Conservation (phyloP, 306 rosid species). For the Senna tora region DNA sequence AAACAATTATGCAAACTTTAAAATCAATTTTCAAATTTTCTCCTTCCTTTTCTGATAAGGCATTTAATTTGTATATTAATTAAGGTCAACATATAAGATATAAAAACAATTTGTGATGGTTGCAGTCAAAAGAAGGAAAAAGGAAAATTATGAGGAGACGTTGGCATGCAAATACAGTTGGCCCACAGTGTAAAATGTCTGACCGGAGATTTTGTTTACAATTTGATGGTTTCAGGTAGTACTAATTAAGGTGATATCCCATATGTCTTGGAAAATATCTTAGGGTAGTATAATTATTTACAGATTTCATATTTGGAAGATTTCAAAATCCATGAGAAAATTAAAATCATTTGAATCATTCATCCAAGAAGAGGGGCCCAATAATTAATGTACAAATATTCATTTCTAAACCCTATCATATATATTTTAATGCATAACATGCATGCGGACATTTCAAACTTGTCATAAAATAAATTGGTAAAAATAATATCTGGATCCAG, state of each 20-base stretch:
- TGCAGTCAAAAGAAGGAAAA: not conserved
- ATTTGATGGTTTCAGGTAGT: not conserved
- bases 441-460: not conserved
- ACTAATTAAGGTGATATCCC: not conserved
- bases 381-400: too few relatives aligned
- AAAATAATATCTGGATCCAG: not conserved
- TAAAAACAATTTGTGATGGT: too few relatives aligned
- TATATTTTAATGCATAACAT: too few relatives aligned
- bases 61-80: too few relatives aligned
- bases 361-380: not conserved
- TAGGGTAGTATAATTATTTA: not conserved
- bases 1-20: too few relatives aligned
- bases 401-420: too few relatives aligned
- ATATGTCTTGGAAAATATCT: not conserved
- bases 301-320: not conserved
- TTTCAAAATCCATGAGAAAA: not conserved
- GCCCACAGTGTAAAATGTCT: not conserved
- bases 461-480: not conserved
- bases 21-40: too few relatives aligned
- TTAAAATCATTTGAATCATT: not conserved
- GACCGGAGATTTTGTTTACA: not conserved
- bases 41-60: slow-evolving; percentile 27
- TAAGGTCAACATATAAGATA: too few relatives aligned
- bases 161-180: not conserved
- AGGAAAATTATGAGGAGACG: too few relatives aligned